Evolutionary conservation across 2,329 filamentous ascomycete genomes (phyloP).

Genomic region (Fusarium xylarioides): DNA sequence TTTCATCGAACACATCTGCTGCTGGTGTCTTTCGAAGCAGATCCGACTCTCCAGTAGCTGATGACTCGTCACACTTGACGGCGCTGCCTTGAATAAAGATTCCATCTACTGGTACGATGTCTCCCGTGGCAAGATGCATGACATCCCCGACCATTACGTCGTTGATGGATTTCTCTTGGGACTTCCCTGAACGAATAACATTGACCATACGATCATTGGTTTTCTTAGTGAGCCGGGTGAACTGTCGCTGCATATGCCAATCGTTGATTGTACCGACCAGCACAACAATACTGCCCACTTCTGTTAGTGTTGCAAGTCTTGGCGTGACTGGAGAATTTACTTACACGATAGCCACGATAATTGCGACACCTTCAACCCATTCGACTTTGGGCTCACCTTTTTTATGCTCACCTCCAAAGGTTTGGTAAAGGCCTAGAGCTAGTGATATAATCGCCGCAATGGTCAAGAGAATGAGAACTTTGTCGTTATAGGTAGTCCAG

Average conservation of each 20-base stretch:
- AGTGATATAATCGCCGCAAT: constrained; percentile 74
- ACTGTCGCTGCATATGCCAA: constrained; percentile 74
- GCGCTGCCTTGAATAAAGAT: constrained; percentile 67
- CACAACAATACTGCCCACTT: constrained; percentile 60
- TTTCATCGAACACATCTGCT: constrained; percentile 64
- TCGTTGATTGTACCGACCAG: constrained; percentile 71
- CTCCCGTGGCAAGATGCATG: constrained; percentile 73
- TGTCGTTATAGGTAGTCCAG: constrained; percentile 79
- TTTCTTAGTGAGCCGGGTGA: constrained; percentile 68
- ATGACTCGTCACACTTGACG: constrained; percentile 75
- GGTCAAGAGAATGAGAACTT: constrained; percentile 75
- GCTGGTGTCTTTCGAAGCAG: constrained; percentile 73
- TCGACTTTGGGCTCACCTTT: constrained; percentile 64
- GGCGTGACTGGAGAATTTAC: constrained; percentile 48
- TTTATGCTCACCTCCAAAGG: constrained; percentile 60
- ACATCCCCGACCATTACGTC: constrained; percentile 76
- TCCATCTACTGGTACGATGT: constrained; percentile 76
- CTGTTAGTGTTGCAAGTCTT: constrained; percentile 4
- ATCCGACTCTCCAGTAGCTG: constrained; percentile 78
- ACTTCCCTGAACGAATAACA: constrained; percentile 72
- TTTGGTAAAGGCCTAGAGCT: constrained; percentile 75
- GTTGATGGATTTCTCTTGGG: constrained; percentile 69
- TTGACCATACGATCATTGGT: constrained; percentile 73
- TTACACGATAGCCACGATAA: constrained; percentile 68
- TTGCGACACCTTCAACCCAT: constrained; percentile 75